phyloP scores from a whole-genome alignment of 2,329 filamentous ascomycete species.

The Bretziella fagacearum region DNA sequence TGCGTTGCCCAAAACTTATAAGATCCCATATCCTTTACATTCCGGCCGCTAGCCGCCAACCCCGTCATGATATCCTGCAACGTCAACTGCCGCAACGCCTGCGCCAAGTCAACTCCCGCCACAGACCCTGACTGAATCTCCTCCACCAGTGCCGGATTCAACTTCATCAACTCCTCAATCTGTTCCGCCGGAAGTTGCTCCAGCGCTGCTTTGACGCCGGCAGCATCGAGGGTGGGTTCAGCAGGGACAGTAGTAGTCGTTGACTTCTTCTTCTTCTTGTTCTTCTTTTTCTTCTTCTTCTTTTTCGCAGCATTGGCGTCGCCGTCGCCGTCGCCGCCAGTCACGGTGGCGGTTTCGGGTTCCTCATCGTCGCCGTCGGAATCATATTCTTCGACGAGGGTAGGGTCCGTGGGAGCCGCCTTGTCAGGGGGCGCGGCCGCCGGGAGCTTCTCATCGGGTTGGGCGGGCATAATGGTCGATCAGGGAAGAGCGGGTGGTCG shows the following conservation, averaged over 20 bases:
- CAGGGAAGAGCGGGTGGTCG: neutral
- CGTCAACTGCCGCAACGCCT: slow-evolving; percentile 44
- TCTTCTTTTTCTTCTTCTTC: slow-evolving; percentile 29
- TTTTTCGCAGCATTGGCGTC: slow-evolving; percentile 19
- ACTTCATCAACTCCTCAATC: slow-evolving; percentile 47
- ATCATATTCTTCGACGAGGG: slow-evolving; percentile 23
- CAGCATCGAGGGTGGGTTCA: slow-evolving; percentile 23
- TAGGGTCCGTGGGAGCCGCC: slow-evolving; percentile 20
- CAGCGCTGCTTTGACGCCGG: slow-evolving; percentile 33
- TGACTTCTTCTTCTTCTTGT: slow-evolving; percentile 51
- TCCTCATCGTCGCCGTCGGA: slow-evolving; percentile 22
- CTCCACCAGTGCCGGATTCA: slow-evolving; percentile 55
- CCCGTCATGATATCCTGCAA: slow-evolving; percentile 59
- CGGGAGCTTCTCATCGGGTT: slow-evolving; percentile 9
- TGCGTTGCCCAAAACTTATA: slow-evolving; percentile 99
- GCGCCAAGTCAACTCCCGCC: slow-evolving; percentile 28
- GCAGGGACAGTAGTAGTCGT: slow-evolving; percentile 37
- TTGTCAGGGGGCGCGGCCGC: slow-evolving; percentile 23
- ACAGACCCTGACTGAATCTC: slow-evolving; percentile 29
- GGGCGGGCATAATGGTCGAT: slow-evolving; percentile 8
- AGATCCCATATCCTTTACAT: slow-evolving; percentile 85
- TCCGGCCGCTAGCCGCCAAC: slow-evolving; percentile 62
- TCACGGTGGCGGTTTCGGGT: slow-evolving; percentile 25
- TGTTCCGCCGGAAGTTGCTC: slow-evolving; percentile 38
- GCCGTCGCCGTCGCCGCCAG: slow-evolving; percentile 23